Evolutionary conservation across 345 rosid genomes (phyloP).

Genomic region (Pseudoturritis turrita): DNA sequence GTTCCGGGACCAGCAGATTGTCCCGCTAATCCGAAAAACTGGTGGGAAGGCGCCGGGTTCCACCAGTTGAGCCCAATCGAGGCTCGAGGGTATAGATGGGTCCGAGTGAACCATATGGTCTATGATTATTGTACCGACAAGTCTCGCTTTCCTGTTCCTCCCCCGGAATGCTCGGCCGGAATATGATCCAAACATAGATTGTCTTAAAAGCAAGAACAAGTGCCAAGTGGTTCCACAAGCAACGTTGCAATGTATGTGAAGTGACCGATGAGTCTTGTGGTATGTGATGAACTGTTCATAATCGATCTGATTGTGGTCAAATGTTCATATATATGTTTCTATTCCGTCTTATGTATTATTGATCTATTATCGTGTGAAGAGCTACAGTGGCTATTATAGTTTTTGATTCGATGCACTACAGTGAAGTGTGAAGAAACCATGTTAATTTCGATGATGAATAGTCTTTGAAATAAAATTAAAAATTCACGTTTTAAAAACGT

Average conservation of each 20-base stretch:
- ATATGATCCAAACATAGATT: constrained; percentile 24
- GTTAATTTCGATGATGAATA: too few species aligned
- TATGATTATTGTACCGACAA: constrained; percentile 80
- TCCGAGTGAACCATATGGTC: constrained; percentile 84
- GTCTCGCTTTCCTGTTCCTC: constrained; percentile 67
- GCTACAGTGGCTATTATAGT: not conserved
- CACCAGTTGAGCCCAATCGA: constrained; percentile 55
- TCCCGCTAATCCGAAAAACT: constrained; percentile 49
- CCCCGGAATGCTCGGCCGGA: constrained; percentile 76
- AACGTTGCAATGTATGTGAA: constrained; percentile 1
- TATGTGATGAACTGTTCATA: not conserved
- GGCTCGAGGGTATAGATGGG: constrained; percentile 83
- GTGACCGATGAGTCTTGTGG: not conserved
- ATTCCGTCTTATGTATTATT: not conserved
- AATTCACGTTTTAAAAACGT: too few species aligned
- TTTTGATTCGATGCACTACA: not conserved
- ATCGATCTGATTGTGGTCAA: constrained; percentile 8
- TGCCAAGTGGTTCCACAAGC: not conserved
- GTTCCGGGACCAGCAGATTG: constrained; percentile 71
- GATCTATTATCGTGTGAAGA: not conserved
- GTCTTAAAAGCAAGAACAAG: not conserved
- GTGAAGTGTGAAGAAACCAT: too few species aligned
- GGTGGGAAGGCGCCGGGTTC: constrained; percentile 74
- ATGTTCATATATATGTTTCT: not conserved
- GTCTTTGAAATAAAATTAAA: too few species aligned